Evolutionary conservation across 805 yeast genomes (phyloP), one percentile per base, ranked within the genome.

Genomic region (Huiozyma sinensis): DNA sequence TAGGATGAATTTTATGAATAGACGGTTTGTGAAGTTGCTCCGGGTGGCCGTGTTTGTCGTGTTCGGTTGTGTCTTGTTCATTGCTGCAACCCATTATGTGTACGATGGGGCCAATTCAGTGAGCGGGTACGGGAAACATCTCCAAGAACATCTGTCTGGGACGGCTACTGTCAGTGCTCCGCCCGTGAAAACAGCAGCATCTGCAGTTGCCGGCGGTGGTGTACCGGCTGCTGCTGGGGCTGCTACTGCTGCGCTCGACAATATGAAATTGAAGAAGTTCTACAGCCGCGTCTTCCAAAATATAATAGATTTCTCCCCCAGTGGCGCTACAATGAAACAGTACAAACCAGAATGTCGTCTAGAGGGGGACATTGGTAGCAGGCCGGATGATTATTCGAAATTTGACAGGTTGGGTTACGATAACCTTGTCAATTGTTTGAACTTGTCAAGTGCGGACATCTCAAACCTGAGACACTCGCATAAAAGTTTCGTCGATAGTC

Each of bases 271-370:
- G 39, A 50, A 52, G 41, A 38, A 39, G 9, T 61, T 61, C 40
- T 61, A 53, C 43, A 45, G 47, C n/a, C 50, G 50, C 17, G 58
- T 61, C 6, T 52, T 60, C 43, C 50, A 51, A 35, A 39, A 46
- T 36, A 38, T 61, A 17, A 49, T 45, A 27, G 44, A 50, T 30
- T 47, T 47, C 42, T 55, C 64, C 2, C 60, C 61, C 9, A 40
- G 39, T 12, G 63, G 63, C 3, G 50, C 50, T 37, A 43, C 55
- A 6, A 50, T 47, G 29, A 50, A 51, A 34, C 43, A 37, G 7
- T 56, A 55, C 34, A 40, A 46, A 17, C 43, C 39, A 9, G 40
- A 40, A 11, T 52, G 61, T 47, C 39, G 46, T 28, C 31, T 60
- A 40, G 36, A 46, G 6, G 56, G 53, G 10, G 60, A 56, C 40